Base-by-base conservation (phyloP, 305 asterid species). In the Fraxinus velutina region DNA sequence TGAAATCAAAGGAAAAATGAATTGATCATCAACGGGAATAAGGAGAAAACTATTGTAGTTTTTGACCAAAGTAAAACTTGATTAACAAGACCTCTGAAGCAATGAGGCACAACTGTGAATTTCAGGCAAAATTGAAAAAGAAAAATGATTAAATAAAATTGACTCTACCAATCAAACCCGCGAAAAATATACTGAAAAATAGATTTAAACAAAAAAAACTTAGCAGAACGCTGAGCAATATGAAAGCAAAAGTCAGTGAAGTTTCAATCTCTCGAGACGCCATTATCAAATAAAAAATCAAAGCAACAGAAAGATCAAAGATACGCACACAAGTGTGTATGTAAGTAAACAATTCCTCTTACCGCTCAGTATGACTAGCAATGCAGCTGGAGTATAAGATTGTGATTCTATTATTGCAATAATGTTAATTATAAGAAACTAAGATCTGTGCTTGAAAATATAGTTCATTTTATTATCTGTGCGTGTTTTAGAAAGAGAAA, bases 51-150 rank as follows among this genome's bases (percentile, higher is more conserved):
- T 27, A 62, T 4, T 29, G 73, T 32, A 33, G 29, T 78, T 57
- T 7, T 29, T 42, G 12, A 12, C 15, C 6, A 13, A 33, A 39
- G 44, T 12, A 44, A 73, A 62, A 78, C 17, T 32, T 79, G 78
- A 82, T 73, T 39, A 29, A 73, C 73, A 79, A 33, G 52, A 76
- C 73, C 78, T 73, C 80, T 42, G 73, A 55, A 83, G 83, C 80
- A 86, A 71, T 71, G 87, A 86, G 55, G 57, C 71, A 24, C 75
- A 80, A 75, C 85, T 62, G 82, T 22, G 73, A 80, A 36, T 71
- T 68, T 13, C 42, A 13, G 29, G 15, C 42, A 71, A 71, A 71
- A 32, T 1, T 32, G 47, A 32, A 32, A 33, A 71, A 0, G 47
- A 33, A 71, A 70, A 33, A 71, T 13, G 24, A 71, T 71, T 71